phyloP scores from a whole-genome alignment of 2,329 filamentous ascomycete genomes.

The Diaporthe ampelina region DNA sequence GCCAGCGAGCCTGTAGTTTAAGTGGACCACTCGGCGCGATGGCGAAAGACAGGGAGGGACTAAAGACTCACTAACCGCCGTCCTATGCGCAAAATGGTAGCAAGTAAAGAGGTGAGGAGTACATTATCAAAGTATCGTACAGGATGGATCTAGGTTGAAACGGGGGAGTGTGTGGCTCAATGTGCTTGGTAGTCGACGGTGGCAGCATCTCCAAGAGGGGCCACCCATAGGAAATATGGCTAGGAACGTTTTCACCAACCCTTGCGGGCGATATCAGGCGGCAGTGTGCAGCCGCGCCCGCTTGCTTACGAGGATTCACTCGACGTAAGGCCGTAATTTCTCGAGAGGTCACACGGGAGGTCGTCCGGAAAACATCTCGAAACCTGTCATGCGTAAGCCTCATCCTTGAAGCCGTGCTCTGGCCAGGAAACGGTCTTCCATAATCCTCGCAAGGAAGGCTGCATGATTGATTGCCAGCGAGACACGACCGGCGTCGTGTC shows the following conservation, averaged over 20 bases:
- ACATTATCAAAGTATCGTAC: constrained; percentile 16
- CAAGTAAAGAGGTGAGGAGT: neutral
- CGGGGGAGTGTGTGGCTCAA: too few relatives aligned
- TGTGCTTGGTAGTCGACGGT: too few relatives aligned
- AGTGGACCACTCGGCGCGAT: neutral
- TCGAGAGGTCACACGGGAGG: constrained; percentile 10
- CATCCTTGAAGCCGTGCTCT: constrained; percentile 18
- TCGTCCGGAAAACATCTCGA: constrained; percentile 38
- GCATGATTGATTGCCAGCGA: constrained; percentile 38
- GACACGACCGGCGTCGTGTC: constrained; percentile 37
- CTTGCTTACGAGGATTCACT: constrained; percentile 13
- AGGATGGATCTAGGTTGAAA: neutral
- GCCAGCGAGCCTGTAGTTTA: neutral
- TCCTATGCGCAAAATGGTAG: too few relatives aligned
- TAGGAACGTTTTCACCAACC: constrained; percentile 19
- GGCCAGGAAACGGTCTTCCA: constrained; percentile 16
- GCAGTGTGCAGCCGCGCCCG: constrained; percentile 20
- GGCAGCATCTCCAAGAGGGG: neutral
- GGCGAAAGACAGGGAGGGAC: neutral
- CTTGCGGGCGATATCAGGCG: constrained; percentile 23
- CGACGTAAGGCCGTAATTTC: constrained; percentile 47
- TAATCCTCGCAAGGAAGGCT: constrained; percentile 39
- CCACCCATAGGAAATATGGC: neutral
- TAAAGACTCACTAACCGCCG: neutral
- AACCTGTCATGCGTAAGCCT: constrained; percentile 46